phyloP scores from a whole-genome alignment of 768 basidiomycete genomes.

The Podaxis mareebaensis region DNA sequence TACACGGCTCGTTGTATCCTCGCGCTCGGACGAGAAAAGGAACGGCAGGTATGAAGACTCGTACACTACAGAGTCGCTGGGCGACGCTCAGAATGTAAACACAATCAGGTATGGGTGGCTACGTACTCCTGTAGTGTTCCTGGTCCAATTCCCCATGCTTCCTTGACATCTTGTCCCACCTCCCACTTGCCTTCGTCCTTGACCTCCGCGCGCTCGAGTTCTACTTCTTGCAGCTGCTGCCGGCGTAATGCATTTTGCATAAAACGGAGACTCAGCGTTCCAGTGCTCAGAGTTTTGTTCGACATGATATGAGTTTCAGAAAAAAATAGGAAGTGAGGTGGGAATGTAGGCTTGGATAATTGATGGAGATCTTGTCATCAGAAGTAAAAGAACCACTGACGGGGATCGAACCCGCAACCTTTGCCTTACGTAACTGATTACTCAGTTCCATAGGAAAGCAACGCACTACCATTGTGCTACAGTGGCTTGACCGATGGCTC shows the following conservation, averaged over 20 bases:
- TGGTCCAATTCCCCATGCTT: slow-evolving; percentile 19
- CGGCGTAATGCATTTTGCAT: slow-evolving; percentile 21
- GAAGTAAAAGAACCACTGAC: slow-evolving; percentile 14
- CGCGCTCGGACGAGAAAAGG: slow-evolving; percentile 17
- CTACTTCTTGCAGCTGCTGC: slow-evolving; percentile 16
- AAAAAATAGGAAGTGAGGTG: neutral
- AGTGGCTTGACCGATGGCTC: neutral
- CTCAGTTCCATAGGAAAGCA: slow-evolving; percentile 15
- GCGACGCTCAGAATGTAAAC: neutral
- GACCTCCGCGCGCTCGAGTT: slow-evolving; percentile 17
- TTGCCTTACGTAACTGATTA: slow-evolving; percentile 10
- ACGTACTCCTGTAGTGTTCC: neutral
- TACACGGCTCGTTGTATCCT: neutral
- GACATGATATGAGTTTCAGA: slow-evolving; percentile 9
- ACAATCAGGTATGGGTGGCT: neutral
- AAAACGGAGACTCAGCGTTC: slow-evolving; percentile 20
- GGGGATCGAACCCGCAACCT: slow-evolving; percentile 21
- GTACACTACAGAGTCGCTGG: slow-evolving; percentile 15
- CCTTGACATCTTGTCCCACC: slow-evolving; percentile 19
- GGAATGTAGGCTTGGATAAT: neutral
- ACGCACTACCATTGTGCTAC: slow-evolving; percentile 22
- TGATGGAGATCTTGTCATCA: neutral
- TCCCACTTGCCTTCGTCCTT: slow-evolving; percentile 23
- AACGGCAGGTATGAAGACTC: slow-evolving; percentile 22
- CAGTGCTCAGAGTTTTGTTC: slow-evolving; percentile 19